Conservation (phyloP, 176 grass and related monocot species). For the Oryza coarctata region DNA sequence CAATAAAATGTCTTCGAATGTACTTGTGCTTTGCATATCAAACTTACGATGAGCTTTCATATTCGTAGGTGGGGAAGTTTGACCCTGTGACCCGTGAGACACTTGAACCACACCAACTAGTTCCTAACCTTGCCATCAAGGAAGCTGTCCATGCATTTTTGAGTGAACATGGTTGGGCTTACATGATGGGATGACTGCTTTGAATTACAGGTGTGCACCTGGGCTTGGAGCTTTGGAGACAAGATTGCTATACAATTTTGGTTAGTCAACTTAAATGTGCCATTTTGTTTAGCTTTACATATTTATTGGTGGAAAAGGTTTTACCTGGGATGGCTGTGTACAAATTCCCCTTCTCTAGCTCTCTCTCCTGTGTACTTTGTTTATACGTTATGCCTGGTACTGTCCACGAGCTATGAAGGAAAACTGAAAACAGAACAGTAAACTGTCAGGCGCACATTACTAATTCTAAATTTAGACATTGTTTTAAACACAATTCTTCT, state of each 20-base stretch:
- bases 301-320: neutral
- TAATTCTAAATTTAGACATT: neutral
- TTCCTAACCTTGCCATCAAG: slow-evolving; percentile 90
- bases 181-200: slow-evolving; percentile 60
- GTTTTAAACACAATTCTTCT: too few relatives aligned
- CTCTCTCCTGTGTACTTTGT: neutral
- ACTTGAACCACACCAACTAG: slow-evolving; percentile 68
- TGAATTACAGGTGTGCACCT: slow-evolving; percentile 21
- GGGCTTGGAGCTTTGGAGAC: slow-evolving; percentile 8
- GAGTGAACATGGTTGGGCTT: slow-evolving; percentile 81
- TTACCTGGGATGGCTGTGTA: slow-evolving; percentile 10
- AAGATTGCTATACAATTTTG: slow-evolving; percentile 24
- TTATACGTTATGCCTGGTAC: neutral
- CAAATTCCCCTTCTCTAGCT: slow-evolving; percentile 22
- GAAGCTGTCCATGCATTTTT: slow-evolving; percentile 87
- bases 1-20: neutral
- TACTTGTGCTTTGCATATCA: neutral
- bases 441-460: neutral
- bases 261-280: neutral
- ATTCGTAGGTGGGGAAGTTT: slow-evolving; percentile 80
- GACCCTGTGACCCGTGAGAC: slow-evolving; percentile 73
- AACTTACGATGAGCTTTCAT: neutral
- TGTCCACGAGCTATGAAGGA: neutral
- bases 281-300: neutral
- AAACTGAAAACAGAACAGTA: neutral